Percentiles rank a stretch among this genome's conserved stretches.
phyloP scores from a whole-genome alignment of 2,329 filamentous ascomycete species.

The Pestalotiopsis fici region DNA sequence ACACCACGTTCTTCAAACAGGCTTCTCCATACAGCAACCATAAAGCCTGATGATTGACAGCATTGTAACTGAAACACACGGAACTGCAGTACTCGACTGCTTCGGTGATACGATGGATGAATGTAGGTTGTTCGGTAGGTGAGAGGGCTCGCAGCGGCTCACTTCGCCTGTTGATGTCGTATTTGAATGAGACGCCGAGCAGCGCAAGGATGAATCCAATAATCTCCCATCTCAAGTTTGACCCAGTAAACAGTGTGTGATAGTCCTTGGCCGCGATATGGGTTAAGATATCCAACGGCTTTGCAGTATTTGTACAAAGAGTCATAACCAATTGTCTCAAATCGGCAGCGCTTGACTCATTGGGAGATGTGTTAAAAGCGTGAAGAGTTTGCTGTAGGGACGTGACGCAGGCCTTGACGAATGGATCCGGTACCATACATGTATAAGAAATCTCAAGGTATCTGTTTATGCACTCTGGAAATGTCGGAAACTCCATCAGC shows the following conservation, averaged over 20 bases:
- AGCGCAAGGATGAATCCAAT: background rate
- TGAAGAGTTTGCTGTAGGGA: background rate
- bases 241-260: background rate
- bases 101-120: background rate
- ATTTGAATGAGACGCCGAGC: background rate
- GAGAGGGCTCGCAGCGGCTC: background rate
- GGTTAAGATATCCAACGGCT: background rate
- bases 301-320: background rate
- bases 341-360: background rate
- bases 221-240: background rate
- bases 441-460: background rate
- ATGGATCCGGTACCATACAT: background rate
- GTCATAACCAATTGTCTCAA: background rate
- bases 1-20: background rate
- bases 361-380: background rate
- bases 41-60: background rate
- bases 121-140: background rate
- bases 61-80: background rate
- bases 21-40: background rate
- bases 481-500: background rate
- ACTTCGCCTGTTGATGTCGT: background rate
- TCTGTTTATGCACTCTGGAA: background rate
- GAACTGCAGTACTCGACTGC: background rate
- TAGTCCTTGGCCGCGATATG: background rate
- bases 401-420: background rate